Conservation (phyloP, 2,329 filamentous ascomycete genomes). For the Neocucurbitaria cava region DNA sequence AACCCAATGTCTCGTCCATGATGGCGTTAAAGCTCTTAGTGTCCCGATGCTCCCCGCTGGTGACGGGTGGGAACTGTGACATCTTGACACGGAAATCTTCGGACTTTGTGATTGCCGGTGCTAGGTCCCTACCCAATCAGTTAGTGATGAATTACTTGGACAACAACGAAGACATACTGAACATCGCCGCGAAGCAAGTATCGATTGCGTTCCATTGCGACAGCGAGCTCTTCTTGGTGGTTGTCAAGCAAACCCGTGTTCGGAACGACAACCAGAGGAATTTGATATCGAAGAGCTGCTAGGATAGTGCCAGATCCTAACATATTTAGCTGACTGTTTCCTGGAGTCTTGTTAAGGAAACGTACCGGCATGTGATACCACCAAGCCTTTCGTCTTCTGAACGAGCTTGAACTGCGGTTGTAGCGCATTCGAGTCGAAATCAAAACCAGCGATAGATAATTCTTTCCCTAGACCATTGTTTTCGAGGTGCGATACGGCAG, state of each 20-base stretch:
- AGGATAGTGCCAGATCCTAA: constrained; percentile 89
- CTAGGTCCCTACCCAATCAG: constrained; percentile 51
- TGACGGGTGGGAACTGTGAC: constrained; percentile 44
- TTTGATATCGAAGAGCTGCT: constrained; percentile 75
- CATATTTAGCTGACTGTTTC: constrained; percentile 4
- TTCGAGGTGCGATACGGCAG: constrained; percentile 22
- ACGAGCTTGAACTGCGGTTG: constrained; percentile 63
- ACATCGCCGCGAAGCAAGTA: constrained; percentile 78
- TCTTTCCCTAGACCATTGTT: constrained; percentile 9
- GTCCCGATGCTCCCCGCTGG: constrained; percentile 44
- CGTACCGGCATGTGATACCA: constrained; percentile 88
- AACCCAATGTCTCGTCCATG: constrained; percentile 47
- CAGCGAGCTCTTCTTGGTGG: constrained; percentile 87
- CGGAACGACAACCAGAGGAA: constrained; percentile 87
- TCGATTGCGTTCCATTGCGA: constrained; percentile 73
- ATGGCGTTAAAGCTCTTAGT: constrained; percentile 45
- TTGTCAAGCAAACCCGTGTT: constrained; percentile 85
- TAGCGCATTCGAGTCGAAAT: constrained; percentile 69
- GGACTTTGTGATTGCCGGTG: constrained; percentile 55
- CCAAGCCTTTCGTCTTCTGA: constrained; percentile 68
- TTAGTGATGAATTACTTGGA: constrained; percentile 3
- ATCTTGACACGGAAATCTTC: constrained; percentile 50
- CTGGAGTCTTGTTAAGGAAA: constrained; percentile 3
- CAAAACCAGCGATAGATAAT: constrained; percentile 65
- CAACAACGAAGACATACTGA: constrained; percentile 58